Evolutionary conservation across 192 early-diverging fungal genomes (phyloP).

Genomic region (Umbelopsis sp.): DNA sequence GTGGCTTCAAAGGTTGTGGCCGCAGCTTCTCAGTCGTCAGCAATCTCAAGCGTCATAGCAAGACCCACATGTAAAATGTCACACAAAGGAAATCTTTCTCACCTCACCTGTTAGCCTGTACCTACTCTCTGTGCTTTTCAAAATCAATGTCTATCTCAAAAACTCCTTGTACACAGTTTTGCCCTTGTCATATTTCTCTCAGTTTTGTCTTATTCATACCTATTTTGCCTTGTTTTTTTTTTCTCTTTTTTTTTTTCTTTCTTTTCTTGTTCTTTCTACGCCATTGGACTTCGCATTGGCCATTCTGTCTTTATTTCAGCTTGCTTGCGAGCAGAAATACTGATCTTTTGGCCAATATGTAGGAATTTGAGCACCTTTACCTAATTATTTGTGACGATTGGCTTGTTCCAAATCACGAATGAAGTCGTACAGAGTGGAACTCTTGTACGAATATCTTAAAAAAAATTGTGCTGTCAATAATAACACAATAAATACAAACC

Average conservation of each 20-base stretch:
- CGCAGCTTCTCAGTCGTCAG: slow-evolving; percentile 68
- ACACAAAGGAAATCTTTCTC: background rate
- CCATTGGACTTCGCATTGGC: background rate
- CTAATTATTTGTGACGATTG: background rate
- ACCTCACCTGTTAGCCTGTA: slow-evolving; percentile 7
- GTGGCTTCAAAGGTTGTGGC: slow-evolving; percentile 58
- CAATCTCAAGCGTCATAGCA: slow-evolving; percentile 62
- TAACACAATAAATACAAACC: no score
- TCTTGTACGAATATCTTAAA: no score
- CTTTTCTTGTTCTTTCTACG: background rate
- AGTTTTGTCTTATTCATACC: no score
- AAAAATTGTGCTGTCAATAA: no score
- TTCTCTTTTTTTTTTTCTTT: background rate
- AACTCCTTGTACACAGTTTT: slow-evolving; percentile 21
- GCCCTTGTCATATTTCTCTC: slow-evolving; percentile 7
- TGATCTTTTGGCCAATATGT: background rate
- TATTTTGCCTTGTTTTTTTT: no score
- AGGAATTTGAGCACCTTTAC: background rate
- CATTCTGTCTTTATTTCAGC: background rate
- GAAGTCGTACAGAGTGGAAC: no score
- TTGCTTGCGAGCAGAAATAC: slow-evolving; percentile 14
- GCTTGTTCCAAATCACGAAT: slow-evolving; percentile 6
- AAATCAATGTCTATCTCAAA: slow-evolving; percentile 14
- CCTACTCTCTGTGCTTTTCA: background rate
- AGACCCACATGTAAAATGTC: slow-evolving; percentile 43